These are phyloP conservation scores for Cyberlindnera meyerae DNA, from an alignment of 805 yeast species.

Conservation along the genomic window DNA sequence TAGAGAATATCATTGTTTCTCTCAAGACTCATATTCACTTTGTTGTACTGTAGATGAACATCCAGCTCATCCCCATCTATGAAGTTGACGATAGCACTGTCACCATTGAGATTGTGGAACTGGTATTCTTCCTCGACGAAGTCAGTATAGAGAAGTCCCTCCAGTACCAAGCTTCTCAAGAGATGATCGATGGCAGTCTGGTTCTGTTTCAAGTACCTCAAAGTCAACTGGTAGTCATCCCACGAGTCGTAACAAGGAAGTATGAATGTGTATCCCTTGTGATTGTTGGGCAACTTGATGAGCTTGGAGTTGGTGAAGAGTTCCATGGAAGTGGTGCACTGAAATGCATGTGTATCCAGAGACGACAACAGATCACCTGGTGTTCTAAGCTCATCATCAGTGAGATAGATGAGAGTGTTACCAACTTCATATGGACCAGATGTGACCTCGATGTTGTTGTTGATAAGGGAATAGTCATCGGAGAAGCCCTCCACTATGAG, in stretches of 20 bases:
- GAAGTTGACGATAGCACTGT: slow-evolving; percentile 13
- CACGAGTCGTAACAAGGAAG: slow-evolving; percentile 77
- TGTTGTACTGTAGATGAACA: slow-evolving; percentile 20
- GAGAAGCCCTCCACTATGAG: slow-evolving; percentile 40
- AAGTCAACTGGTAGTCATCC: slow-evolving; percentile 55
- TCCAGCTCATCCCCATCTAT: slow-evolving; percentile 17
- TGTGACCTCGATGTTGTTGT: slow-evolving; percentile 49
- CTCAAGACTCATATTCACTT: slow-evolving; percentile 19
- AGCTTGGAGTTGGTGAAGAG: slow-evolving; percentile 50
- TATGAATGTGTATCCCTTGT: slow-evolving; percentile 66
- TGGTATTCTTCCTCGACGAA: slow-evolving; percentile 29
- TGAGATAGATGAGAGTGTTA: slow-evolving; percentile 59
- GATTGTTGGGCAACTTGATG: slow-evolving; percentile 47
- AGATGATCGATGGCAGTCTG: slow-evolving; percentile 44
- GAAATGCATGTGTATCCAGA: slow-evolving; percentile 50
- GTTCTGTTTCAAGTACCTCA: slow-evolving; percentile 53
- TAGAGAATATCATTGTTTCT: slow-evolving; percentile 63
- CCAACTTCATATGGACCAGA: slow-evolving; percentile 47
- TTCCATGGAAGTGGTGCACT: slow-evolving; percentile 61
- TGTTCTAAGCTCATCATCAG: slow-evolving; percentile 53
- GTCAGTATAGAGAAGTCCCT: slow-evolving; percentile 66
- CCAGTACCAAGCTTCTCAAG: slow-evolving; percentile 54
- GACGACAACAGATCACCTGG: slow-evolving; percentile 65
- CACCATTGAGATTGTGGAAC: slow-evolving; percentile 30
- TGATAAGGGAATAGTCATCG: slow-evolving; percentile 36